Evolutionary conservation across 345 rosid species (phyloP).

Genomic region (Rhizophora apiculata): DNA sequence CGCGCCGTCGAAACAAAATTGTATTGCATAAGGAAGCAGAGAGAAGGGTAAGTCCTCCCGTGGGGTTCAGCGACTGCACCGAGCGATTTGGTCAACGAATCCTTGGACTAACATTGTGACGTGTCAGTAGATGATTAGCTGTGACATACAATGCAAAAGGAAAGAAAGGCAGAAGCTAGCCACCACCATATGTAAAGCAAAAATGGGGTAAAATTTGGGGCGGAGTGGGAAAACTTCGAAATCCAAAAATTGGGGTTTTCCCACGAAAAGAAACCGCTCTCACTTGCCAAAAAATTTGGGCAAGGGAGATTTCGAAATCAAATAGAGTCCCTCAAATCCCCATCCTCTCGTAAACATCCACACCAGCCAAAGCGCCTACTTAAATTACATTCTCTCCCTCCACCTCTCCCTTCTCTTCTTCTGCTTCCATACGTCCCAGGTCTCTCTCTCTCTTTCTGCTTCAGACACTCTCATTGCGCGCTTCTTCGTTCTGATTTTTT

Average conservation of each 20-base stretch:
- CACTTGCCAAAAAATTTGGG: slow-evolving; percentile 5
- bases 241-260: slow-evolving; percentile 25
- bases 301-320: neutral
- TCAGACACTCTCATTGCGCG: neutral
- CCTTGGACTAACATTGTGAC: neutral
- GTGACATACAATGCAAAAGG: too few species aligned
- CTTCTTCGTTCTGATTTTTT: too few species aligned
- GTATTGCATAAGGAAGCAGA: too few species aligned
- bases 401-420: neutral
- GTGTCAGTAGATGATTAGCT: neutral
- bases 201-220: neutral
- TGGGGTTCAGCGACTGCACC: too few species aligned
- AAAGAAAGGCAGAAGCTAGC: neutral
- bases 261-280: slow-evolving; percentile 33
- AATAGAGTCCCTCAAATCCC: slow-evolving; percentile 2
- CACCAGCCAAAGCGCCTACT: too few species aligned
- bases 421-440: slow-evolving; percentile 9
- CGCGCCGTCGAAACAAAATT: too few species aligned
- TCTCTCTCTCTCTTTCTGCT: slow-evolving; percentile 10
- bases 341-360: neutral
- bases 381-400: neutral
- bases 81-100: neutral
- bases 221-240: slow-evolving; percentile 14
- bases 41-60: too few species aligned
- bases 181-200: neutral